Conservation (phyloP, 1,284 basidiomycete species). For the Rhodotorula glutinis region DNA sequence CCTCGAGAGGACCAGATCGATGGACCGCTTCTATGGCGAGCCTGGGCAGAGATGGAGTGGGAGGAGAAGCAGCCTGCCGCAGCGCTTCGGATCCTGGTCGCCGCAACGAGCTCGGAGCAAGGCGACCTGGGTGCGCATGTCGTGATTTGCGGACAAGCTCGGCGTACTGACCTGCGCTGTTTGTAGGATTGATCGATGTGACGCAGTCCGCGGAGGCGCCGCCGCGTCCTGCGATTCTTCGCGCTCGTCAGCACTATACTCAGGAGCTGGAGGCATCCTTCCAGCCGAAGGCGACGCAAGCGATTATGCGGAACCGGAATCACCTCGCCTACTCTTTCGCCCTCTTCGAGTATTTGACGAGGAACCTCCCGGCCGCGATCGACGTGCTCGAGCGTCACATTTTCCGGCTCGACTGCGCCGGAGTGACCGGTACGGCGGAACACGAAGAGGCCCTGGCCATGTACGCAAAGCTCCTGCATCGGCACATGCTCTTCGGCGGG, state of each 20-base stretch:
- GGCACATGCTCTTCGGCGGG: slow-evolving; percentile 58
- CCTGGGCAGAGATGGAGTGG: slow-evolving; percentile 90
- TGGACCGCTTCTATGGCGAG: slow-evolving; percentile 63
- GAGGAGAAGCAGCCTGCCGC: slow-evolving; percentile 57
- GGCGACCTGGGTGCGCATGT: slow-evolving; percentile 19
- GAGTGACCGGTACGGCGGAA: slow-evolving; percentile 45
- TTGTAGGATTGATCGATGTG: neutral
- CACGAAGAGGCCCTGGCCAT: slow-evolving; percentile 63
- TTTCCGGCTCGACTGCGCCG: slow-evolving; percentile 40
- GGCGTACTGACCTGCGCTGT: neutral
- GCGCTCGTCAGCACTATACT: slow-evolving; percentile 32
- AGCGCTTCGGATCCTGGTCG: slow-evolving; percentile 60
- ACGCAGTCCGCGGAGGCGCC: slow-evolving; percentile 10
- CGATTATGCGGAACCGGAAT: slow-evolving; percentile 40
- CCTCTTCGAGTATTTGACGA: slow-evolving; percentile 38
- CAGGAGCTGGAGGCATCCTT: slow-evolving; percentile 32
- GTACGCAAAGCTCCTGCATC: slow-evolving; percentile 62
- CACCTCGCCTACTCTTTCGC: slow-evolving; percentile 40
- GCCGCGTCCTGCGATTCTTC: slow-evolving; percentile 31
- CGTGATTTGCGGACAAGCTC: neutral
- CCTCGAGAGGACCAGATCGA: slow-evolving; percentile 30
- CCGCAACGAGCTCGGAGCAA: slow-evolving; percentile 37
- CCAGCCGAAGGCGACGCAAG: slow-evolving; percentile 36
- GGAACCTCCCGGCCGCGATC: slow-evolving; percentile 52
- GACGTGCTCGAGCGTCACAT: slow-evolving; percentile 53